phyloP scores from a whole-genome alignment of 108 stramenopile species.

The Skeletonema marinoi region DNA sequence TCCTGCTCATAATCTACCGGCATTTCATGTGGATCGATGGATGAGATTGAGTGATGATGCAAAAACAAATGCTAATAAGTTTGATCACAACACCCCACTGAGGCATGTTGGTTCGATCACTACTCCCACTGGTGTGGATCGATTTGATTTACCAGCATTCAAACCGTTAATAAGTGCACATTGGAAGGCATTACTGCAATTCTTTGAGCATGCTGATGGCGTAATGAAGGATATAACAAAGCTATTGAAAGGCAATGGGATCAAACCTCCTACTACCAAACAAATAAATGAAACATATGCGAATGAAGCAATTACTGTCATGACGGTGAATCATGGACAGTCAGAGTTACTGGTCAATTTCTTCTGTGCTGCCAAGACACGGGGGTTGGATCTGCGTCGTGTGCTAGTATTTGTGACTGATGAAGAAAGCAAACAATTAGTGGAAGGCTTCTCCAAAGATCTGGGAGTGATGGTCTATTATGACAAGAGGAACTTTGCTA shows the following conservation, averaged over 20 bases:
- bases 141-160: not conserved
- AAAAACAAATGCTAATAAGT: not conserved
- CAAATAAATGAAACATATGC: not conserved
- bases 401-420: conserved; percentile 76
- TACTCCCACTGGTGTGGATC: conserved; percentile 1
- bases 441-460: conserved; percentile 23
- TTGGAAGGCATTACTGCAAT: conserved; percentile 1
- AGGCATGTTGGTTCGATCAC: not conserved
- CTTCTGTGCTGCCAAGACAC: conserved; percentile 58
- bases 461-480: conserved; percentile 62
- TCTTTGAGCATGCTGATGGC: not conserved
- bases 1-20: not conserved
- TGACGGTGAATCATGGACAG: conserved; percentile 75
- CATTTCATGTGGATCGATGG: conserved; percentile 6
- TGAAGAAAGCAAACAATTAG: conserved; percentile 55
- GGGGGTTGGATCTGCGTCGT: conserved; percentile 15
- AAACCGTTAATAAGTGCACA: not conserved
- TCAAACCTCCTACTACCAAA: not conserved
- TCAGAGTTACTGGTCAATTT: conserved; percentile 72
- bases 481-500: conserved; percentile 60
- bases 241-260: not conserved
- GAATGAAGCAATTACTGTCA: conserved; percentile 61
- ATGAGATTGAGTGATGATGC: conserved; percentile 1
- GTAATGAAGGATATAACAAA: conserved; percentile 2
- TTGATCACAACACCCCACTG: not conserved